Base-by-base conservation (phyloP, 768 basidiomycete genomes). In the Astraeus odoratus region DNA sequence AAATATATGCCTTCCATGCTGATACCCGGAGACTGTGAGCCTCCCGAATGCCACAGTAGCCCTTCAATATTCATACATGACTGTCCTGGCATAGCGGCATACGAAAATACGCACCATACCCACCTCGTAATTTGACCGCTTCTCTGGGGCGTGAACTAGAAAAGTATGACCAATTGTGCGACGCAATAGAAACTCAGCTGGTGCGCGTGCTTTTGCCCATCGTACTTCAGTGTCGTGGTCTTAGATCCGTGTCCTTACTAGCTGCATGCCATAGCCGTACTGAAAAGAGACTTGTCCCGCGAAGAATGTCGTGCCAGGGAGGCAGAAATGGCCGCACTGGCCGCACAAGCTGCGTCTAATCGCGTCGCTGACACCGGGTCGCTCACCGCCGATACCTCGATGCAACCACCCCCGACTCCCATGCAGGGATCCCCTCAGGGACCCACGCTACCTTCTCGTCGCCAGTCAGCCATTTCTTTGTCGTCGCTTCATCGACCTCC, bases 111-210 rank as follows among this genome's bases (percentile, higher is more conserved):
- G 74, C 77, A 3, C 71, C 75, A 3, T 62, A 72, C 46, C 85
- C 87, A 20, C 85, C 86, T 8, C 77, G 67, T n/a, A 71, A 80
- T 19, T 58, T 88, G 10, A 79, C 76, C 3, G 67, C 77, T 3
- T 72, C 82, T 15, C 69, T 91, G 26, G 81, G 86, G 13, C 76
- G 76, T 29, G 85, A 87, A 56, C 68, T 88, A 3, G 85, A 89
- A 58, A 82, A 76, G 55, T 90, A 83, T 52, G 86, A 90, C 55
- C 84, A 87, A 53, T 50, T 88, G 4, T 86, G 85, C 54, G 88
- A 91, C 57, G 69, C 79, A 1, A 77, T 91, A 40, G 88, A 90
- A 59, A 74, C 78, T 31, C 77, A 80, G 42, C 54, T 91, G 51
- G 87, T 80, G 60, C 61, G 80, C 64, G 24, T 15, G 22, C 13